A percentile compares a stretch with the other conserved stretches of the same genome.
Conservation (phyloP, 139 green algal species). For the Coelastrella sp. region DNA sequence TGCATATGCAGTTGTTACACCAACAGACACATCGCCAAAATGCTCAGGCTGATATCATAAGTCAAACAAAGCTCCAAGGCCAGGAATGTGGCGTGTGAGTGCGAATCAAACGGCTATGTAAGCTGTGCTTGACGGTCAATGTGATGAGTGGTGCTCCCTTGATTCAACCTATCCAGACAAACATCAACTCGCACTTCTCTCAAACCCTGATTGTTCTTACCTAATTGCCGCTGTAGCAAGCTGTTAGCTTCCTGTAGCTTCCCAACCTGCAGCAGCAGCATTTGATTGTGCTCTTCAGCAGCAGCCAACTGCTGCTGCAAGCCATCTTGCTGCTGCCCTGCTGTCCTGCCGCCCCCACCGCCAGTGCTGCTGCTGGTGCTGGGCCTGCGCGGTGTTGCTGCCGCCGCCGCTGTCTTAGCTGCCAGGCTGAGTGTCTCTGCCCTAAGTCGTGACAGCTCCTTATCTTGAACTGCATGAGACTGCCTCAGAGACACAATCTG, state of each 20-base stretch:
- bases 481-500: constrained; percentile 60
- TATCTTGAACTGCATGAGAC: constrained; percentile 54
- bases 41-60: no score
- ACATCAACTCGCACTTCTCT: no score
- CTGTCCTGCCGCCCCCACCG: neutral
- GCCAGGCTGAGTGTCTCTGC: constrained; percentile 60
- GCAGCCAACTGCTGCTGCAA: constrained; percentile 7
- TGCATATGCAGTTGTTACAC: no score
- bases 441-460: constrained; percentile 51
- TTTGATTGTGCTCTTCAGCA: neutral
- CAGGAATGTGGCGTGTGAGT: neutral
- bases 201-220: neutral
- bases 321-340: neutral
- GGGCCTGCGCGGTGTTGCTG: neutral
- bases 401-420: constrained; percentile 42
- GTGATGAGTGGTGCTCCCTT: no score
- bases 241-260: constrained; percentile 22
- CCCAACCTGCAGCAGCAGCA: constrained; percentile 4
- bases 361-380: neutral
- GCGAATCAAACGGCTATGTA: neutral
- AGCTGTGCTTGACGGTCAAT: no score
- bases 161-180: no score
- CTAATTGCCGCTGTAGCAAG: constrained; percentile 17
- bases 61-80: neutral
- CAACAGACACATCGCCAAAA: no score